These are phyloP conservation scores for Uronychia setigera DNA, from an alignment of 73 alveolate genomes.

Conservation along the genomic window DNA sequence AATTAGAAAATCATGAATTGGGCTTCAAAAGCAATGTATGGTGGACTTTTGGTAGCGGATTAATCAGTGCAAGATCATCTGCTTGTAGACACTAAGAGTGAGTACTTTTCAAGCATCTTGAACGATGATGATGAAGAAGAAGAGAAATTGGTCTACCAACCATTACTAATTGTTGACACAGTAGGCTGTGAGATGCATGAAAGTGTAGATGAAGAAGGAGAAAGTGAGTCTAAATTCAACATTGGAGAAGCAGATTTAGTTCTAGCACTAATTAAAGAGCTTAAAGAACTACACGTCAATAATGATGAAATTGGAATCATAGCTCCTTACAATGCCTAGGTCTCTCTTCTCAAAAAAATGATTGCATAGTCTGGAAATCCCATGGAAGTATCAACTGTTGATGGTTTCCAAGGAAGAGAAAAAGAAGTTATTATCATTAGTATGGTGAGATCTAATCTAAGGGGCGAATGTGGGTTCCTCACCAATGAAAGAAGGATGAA, in stretches of 20 bases:
- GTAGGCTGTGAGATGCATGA: slow-evolving; percentile 91
- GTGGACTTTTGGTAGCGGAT: slow-evolving; percentile 89
- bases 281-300: slow-evolving; percentile 65
- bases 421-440: slow-evolving; percentile 95
- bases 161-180: slow-evolving; percentile 90
- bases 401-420: slow-evolving; percentile 99
- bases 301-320: slow-evolving; percentile 92
- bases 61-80: slow-evolving; percentile 83
- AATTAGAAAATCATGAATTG: slow-evolving; percentile 93
- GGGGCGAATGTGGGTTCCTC: slow-evolving; percentile 95
- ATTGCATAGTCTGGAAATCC: slow-evolving; percentile 51
- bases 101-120: slow-evolving; percentile 24
- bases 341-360: slow-evolving; percentile 72
- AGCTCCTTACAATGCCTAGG: slow-evolving; percentile 98
- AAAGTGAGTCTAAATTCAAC: slow-evolving; percentile 90
- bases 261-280: slow-evolving; percentile 79
- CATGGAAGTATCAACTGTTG: slow-evolving; percentile 97
- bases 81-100: slow-evolving; percentile 68
- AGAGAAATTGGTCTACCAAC: slow-evolving; percentile 34
- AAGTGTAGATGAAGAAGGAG: slow-evolving; percentile 81
- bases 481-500: slow-evolving; percentile 97
- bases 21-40: slow-evolving; percentile 92
- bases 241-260: slow-evolving; percentile 94
- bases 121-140: slow-evolving; percentile 52
- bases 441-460: slow-evolving; percentile 94